Evolutionary conservation across 2,329 filamentous ascomycete species (phyloP), one percentile per base, ranked within the genome.

Genomic region (Ceratocystis colombiana): DNA sequence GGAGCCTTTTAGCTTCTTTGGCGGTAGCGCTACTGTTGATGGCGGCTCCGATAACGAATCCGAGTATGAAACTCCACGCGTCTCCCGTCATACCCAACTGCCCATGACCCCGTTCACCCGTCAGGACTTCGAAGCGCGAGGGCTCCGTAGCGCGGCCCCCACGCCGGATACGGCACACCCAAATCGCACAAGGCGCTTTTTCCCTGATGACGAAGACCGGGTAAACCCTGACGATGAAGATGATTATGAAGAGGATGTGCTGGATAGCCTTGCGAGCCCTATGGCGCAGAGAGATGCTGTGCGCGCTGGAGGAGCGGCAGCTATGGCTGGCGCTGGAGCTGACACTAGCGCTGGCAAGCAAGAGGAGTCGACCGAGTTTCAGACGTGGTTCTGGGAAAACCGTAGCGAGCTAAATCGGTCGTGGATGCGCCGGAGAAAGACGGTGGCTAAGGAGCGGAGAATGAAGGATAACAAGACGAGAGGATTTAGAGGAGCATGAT

Each of bases 81-180:
- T 69, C 69, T 5, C 69, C 70, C 3, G 68, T 69, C 4, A 69
- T 68, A 25, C 61, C 20, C 74, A 82, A 10, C 72, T 78, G 3
- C 92, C 91, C 12, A 84, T 90, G 75, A 96, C 93, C 0, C 93
- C 93, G 0, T 96, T 86, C 73, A 90, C 89, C 0, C 85, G 86
- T 69, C 83, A 86, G 70, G 93, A 97, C 70, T 79, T 93, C 37
- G 87, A 90, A 71, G 84, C 80, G 76, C 83, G 91, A 69, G 84
- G 83, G 63, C 73, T 89, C n/a, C 83, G 94, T 66, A 96, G 91
- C 73, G 91, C 91, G 5, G 94, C 94, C 1, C 94, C 94, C 0
- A 99, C 94, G 0, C 94, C 94, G 0, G 94, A 99, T 73, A 97
- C 94, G 0, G 90, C 90, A 1, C 85, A 91, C 68, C 85, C 89